These are phyloP conservation scores for Rhodosporidiobolus sp. DNA, from an alignment of 768 basidiomycete species.

Conservation along the genomic window DNA sequence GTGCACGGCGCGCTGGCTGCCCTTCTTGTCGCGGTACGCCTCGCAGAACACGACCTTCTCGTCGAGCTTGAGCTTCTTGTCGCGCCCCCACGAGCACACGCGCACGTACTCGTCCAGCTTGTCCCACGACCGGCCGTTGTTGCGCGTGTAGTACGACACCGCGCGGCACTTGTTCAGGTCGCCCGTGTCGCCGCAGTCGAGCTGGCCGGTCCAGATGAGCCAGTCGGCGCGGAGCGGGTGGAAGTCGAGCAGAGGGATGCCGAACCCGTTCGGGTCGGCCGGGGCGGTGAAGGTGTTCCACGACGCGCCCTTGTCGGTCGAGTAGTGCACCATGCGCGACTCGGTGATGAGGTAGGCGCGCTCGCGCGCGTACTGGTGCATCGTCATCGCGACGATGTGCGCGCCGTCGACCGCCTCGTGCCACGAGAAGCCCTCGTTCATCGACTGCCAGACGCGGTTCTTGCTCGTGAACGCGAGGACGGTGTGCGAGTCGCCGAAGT, in stretches of 20 bases:
- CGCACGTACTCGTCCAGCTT: constrained; percentile 78
- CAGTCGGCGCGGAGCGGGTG: constrained; percentile 73
- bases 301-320: constrained; percentile 71
- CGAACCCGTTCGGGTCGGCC: constrained; percentile 72
- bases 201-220: constrained; percentile 83
- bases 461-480: constrained; percentile 78
- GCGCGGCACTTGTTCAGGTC: constrained; percentile 63
- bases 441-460: constrained; percentile 82
- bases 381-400: constrained; percentile 76
- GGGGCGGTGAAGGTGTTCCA: constrained; percentile 67
- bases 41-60: constrained; percentile 89
- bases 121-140: constrained; percentile 76
- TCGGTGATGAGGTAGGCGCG: constrained; percentile 88
- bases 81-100: constrained; percentile 88
- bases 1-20: constrained; percentile 63
- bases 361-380: constrained; percentile 72
- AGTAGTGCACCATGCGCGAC: constrained; percentile 64
- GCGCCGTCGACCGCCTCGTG: constrained; percentile 59
- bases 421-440: constrained; percentile 94
- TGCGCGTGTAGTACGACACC: constrained; percentile 66
- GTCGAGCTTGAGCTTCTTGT: constrained; percentile 72
- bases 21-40: constrained; percentile 74
- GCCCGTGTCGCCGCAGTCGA: constrained; percentile 56
- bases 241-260: constrained; percentile 74
- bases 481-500: constrained; percentile 76